Base-by-base conservation (phyloP, 768 basidiomycete species). In the Myochromella boudieri region DNA sequence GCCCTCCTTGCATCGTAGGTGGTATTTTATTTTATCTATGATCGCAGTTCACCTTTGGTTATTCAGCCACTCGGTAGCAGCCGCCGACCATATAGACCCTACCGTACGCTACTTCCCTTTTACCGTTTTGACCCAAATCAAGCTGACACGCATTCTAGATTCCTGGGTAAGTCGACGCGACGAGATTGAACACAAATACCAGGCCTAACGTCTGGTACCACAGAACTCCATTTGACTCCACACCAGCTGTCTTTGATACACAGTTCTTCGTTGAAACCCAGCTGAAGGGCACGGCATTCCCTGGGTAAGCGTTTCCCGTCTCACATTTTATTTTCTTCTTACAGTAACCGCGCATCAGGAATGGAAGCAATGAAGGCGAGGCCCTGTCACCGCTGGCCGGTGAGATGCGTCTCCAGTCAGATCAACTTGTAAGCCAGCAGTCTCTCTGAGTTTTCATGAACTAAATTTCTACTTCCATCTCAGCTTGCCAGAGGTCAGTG, bases 231-330 rank as follows among this genome's bases (percentile, higher is more conserved):
- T 73, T 78, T 55, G 75, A 78, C 57, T 69, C 72, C 1, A 76
- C 75, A 2, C 76, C 73, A 1, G 49, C 52, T 4, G 38, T 64
- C 10, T 74, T 74, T 34, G 75, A 77, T 51, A 69, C 67, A 10
- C 74, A 76, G 55, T 61, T 76, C 54, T 76, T 68, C 58, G 57
- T 77, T 36, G 75, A 78, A 48, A 66, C 68, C 6, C 68, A 68
- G 48, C 68, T 79, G 29, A 64, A 67, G 15, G 72, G 76, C 6
- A 72, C 68, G 8, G 61, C 70, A n/a, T n/a, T n/a, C n/a, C n/a
- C 70, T 45, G 72, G 69, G 69, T 64, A 55, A 53, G 68, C 39
- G n/a, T n/a, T n/a, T 22, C 24, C n/a, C n/a, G 5, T 37, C 6
- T 7, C n/a, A n/a, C n/a, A n/a, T 15, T 29, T 15, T 20, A 26